Evolutionary conservation across 163 green algal species (phyloP).

Genomic region (Scenedesmus sp.): DNA sequence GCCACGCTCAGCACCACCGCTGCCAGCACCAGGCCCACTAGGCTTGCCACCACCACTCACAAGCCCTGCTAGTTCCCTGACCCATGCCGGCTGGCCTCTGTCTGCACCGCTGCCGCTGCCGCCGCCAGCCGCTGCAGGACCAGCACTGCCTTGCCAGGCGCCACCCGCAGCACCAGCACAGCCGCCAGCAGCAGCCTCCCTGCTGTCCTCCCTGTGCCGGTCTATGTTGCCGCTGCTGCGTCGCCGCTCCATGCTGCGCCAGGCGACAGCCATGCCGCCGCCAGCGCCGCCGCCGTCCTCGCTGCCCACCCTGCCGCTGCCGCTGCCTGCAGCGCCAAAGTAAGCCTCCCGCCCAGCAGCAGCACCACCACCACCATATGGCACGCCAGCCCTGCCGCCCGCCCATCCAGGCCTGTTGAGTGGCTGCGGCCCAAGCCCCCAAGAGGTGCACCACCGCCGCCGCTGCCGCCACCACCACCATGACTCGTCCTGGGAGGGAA

Average conservation of each 20-base stretch:
- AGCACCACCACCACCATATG: neutral
- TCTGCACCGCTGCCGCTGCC: neutral
- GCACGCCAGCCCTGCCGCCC: neutral
- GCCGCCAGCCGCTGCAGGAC: neutral
- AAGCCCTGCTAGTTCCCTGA: neutral
- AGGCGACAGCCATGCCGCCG: neutral
- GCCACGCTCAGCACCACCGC: neutral
- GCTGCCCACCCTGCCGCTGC: neutral
- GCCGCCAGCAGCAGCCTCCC: neutral
- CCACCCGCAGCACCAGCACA: neutral
- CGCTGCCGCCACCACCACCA: neutral
- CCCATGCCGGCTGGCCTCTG: neutral
- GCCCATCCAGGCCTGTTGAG: neutral
- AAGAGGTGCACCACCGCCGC: neutral
- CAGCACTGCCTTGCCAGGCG: neutral
- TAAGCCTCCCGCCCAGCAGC: neutral
- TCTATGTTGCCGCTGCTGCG: constrained; percentile 1
- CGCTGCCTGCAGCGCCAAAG: constrained; percentile 1
- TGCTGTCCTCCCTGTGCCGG: neutral
- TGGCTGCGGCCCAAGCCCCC: neutral
- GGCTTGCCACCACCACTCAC: neutral
- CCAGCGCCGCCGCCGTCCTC: neutral
- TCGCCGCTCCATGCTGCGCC: neutral
- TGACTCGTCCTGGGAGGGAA: neutral
- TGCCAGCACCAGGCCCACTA: neutral